These are phyloP conservation scores for Teunomyces lycoperdinae DNA, from an alignment of 805 yeast species.

Conservation along the genomic window DNA sequence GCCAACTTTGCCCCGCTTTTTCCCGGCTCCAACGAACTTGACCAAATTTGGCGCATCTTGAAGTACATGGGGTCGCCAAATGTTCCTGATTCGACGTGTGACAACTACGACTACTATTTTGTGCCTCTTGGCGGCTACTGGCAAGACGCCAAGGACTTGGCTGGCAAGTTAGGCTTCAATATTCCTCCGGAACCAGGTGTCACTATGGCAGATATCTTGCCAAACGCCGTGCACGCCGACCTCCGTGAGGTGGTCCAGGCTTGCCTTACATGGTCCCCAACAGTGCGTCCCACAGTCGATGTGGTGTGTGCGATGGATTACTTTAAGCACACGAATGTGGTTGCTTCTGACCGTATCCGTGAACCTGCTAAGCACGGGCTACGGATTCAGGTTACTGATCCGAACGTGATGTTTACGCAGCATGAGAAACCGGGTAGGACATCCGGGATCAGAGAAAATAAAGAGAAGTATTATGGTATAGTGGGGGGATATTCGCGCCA, in stretches of 20 bases:
- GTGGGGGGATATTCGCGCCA: no score
- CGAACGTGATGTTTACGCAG: background rate
- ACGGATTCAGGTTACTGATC: background rate
- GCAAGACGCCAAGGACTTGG: slow-evolving; percentile 58
- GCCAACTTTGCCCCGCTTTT: slow-evolving; percentile 75
- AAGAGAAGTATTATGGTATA: background rate
- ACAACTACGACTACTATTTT: slow-evolving; percentile 12
- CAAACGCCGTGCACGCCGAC: slow-evolving; percentile 41
- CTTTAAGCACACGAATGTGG: slow-evolving; percentile 43
- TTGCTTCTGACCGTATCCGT: background rate
- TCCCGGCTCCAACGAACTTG: slow-evolving; percentile 77
- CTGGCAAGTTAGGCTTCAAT: slow-evolving; percentile 51
- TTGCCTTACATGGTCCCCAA: slow-evolving; percentile 79
- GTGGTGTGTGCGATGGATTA: slow-evolving; percentile 50
- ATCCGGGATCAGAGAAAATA: background rate
- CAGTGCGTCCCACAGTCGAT: slow-evolving; percentile 52
- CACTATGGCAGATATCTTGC: slow-evolving; percentile 43
- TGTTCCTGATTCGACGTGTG: slow-evolving; percentile 17
- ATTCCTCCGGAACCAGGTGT: slow-evolving; percentile 57
- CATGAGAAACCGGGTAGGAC: background rate
- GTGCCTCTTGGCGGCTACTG: slow-evolving; percentile 69
- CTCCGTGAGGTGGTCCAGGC: slow-evolving; percentile 41
- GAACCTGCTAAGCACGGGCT: background rate
- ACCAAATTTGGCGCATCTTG: slow-evolving; percentile 71
- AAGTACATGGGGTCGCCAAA: slow-evolving; percentile 74